Conservation (phyloP, 805 yeast genomes). For the Pichia heedii region DNA sequence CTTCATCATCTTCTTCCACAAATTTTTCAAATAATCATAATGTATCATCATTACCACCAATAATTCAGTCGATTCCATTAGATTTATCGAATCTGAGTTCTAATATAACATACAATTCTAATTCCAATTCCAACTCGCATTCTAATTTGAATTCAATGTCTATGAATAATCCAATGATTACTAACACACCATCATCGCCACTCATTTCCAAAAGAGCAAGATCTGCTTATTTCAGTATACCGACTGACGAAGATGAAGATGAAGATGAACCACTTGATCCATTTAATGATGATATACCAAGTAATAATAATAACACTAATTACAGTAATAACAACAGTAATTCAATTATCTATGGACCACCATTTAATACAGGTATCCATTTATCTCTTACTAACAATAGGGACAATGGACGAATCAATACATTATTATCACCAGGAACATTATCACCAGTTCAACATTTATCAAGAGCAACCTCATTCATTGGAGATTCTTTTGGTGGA, state of each 20-base stretch:
- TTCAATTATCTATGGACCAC: slow-evolving; percentile 15
- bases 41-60: neutral
- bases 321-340: too few species aligned
- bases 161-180: too few species aligned
- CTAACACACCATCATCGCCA: too few species aligned
- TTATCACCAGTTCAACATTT: slow-evolving; percentile 49
- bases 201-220: slow-evolving; percentile 1
- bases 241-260: slow-evolving; percentile 19
- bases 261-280: neutral
- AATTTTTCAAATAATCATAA: neutral
- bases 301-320: neutral
- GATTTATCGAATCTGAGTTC: too few species aligned
- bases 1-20: neutral
- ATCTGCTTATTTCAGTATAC: slow-evolving; percentile 23
- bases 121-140: neutral
- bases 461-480: slow-evolving; percentile 49
- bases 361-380: slow-evolving; percentile 14
- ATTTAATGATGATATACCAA: neutral
- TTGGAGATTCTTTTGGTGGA: neutral
- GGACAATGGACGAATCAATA: neutral
- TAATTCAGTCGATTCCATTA: neutral
- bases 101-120: neutral
- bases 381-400: slow-evolving; percentile 3
- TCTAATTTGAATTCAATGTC: too few species aligned
- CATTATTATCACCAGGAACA: slow-evolving; percentile 31